Evolutionary conservation across 1,284 basidiomycete species (phyloP).

Genomic region (Trametes hirsuta): DNA sequence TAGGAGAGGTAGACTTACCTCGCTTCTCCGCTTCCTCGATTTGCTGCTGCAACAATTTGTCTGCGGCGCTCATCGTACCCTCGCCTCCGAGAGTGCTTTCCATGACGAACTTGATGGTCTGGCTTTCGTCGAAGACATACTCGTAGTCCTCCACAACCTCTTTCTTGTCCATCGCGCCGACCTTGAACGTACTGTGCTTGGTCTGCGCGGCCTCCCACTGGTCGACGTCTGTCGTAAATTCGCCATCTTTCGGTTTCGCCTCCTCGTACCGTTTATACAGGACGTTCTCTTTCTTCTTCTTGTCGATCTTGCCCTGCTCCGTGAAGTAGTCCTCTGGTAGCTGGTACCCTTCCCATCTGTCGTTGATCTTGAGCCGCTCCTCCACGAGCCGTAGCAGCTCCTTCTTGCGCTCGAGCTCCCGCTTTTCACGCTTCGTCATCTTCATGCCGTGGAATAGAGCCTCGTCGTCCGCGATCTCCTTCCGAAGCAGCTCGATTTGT

Average conservation of each 20-base stretch:
- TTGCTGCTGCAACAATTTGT: constrained; percentile 84
- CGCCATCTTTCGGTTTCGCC: constrained; percentile 83
- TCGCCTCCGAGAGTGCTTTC: constrained; percentile 78
- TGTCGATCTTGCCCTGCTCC: constrained; percentile 98
- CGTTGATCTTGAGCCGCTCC: constrained; percentile 91
- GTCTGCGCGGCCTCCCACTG: constrained; percentile 96
- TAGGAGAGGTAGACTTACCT: constrained; percentile 52
- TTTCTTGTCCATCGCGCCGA: constrained; percentile 87
- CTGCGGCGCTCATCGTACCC: constrained; percentile 78
- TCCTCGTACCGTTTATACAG: constrained; percentile 96
- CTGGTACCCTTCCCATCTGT: constrained; percentile 93
- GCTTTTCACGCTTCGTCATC: constrained; percentile 82
- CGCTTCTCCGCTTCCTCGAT: constrained; percentile 92
- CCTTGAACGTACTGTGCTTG: constrained; percentile 84
- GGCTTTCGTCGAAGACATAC: constrained; percentile 97
- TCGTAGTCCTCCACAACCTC: constrained; percentile 88
- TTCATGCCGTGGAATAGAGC: constrained; percentile 87
- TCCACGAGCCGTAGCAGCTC: constrained; percentile 92
- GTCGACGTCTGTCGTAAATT: constrained; percentile 95
- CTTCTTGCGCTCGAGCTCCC: constrained; percentile 90
- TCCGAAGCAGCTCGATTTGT: constrained; percentile 90
- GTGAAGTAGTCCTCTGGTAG: constrained; percentile 98
- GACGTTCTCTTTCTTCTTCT: constrained; percentile 93
- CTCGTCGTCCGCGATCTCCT: constrained; percentile 94
- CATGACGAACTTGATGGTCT: constrained; percentile 95